These are phyloP conservation scores for Saccharomycopsis olivae DNA, from an alignment of 805 yeast species.

Conservation along the genomic window DNA sequence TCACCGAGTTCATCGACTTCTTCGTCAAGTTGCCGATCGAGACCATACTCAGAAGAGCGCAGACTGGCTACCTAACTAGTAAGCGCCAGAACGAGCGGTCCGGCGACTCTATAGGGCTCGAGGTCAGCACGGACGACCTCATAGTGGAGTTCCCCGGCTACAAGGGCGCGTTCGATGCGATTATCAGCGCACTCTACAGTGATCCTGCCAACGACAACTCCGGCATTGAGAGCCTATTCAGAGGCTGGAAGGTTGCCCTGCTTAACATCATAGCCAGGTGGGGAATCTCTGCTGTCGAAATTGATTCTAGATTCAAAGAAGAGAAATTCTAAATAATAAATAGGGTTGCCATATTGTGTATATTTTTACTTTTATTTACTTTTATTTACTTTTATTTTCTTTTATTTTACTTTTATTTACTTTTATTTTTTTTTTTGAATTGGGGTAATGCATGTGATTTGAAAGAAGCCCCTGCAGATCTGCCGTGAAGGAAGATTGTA, in stretches of 20 bases:
- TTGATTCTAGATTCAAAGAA: background rate
- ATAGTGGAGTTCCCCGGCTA: conserved; percentile 52
- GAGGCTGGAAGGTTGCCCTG: conserved; percentile 89
- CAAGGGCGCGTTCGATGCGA: conserved; percentile 42
- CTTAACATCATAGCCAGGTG: conserved; percentile 73
- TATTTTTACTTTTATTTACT: background rate
- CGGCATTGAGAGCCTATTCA: conserved; percentile 47
- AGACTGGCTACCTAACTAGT: conserved; percentile 50
- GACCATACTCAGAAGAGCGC: conserved; percentile 75
- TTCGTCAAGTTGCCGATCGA: conserved; percentile 79
- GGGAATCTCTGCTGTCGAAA: conserved; percentile 48
- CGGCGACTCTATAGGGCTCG: conserved; percentile 31
- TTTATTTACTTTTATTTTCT: background rate
- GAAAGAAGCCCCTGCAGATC: too few relatives aligned
- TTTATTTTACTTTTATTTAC: background rate
- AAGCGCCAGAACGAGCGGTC: conserved; percentile 21
- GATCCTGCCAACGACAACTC: conserved; percentile 28
- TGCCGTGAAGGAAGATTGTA: too few relatives aligned
- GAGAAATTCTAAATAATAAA: background rate
- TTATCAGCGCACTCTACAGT: conserved; percentile 34
- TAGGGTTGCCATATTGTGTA: background rate
- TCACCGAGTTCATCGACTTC: conserved; percentile 56
- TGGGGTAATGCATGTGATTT: too few relatives aligned
- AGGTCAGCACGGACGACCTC: conserved; percentile 37
- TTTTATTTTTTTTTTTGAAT: background rate